Base-by-base conservation (phyloP, 108 stramenopile species). In the Cyclotella cryptica region DNA sequence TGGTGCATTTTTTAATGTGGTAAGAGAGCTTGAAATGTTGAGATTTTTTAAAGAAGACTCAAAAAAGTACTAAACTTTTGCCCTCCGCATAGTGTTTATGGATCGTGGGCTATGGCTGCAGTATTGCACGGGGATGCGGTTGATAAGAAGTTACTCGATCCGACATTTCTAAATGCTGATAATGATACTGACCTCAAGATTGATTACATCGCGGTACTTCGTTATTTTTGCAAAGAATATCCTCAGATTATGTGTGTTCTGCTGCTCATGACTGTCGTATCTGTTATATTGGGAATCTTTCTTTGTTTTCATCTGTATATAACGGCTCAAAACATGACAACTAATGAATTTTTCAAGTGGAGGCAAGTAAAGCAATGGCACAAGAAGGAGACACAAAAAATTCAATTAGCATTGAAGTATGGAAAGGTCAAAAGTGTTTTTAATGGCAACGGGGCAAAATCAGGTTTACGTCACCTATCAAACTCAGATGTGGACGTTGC, bases 261-360 rank as follows among this genome's bases (percentile, higher is more conserved):
- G 42, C 51, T 79, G 45, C 58, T 79, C 30, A 79, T 79, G 78
- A 24, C 46, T 22, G 61, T 79, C 13, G 72, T 79, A 53, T 22
- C 51, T 28, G 71, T 72, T 30, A 40, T 47, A n/a, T 72, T 79
- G 65, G 71, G 71, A 8, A 51, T 79, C 0, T 79, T 79, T 49
- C 44, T 67, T 17, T 54, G 27, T 12, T 79, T 79, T 30, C 78
- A 79, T 53, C 71, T 79, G 28, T 79, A 79, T 57, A 66, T 79
- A 45, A 53, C 71, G 6, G 71, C 71, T 60, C 27, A 17, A 1
- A 77, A 91, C 40, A 88, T 89, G 85, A 97, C 94, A 30, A 95
- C 96, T 8, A 97, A 97, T 69, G 96, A 97, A 72, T 86, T 75
- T 58, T 91, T 78, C 55, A 97, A 97, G 68, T 97, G 96, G 96